phyloP scores from a whole-genome alignment of 306 rosid genomes.

The Oemleria cerasiformis region DNA sequence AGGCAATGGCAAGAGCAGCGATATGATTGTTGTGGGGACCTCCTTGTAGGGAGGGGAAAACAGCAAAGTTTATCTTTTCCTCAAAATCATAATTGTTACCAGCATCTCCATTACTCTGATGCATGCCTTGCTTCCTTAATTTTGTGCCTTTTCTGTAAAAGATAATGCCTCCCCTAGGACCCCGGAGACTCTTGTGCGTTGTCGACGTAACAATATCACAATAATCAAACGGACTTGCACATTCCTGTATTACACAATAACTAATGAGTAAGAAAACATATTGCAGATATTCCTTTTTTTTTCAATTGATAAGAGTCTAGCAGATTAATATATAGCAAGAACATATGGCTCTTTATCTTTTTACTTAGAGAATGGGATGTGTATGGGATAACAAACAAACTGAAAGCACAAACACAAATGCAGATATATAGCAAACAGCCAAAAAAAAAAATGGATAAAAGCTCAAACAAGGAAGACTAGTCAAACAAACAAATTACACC shows the following conservation, averaged over 20 bases:
- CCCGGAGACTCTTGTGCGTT: conserved; percentile 97
- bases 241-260: conserved; percentile 54
- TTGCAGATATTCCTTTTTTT: not conserved
- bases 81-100: conserved; percentile 77
- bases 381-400: not conserved
- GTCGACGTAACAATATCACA: conserved; percentile 97
- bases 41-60: conserved; percentile 93
- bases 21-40: conserved; percentile 98
- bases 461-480: not conserved
- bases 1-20: conserved; percentile 96
- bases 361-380: not conserved
- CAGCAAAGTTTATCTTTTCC: conserved; percentile 90
- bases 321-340: not conserved
- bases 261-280: not conserved
- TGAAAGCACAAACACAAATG: not conserved
- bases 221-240: conserved; percentile 81
- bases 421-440: not conserved
- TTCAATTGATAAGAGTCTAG: not conserved
- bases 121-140: conserved; percentile 77
- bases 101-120: conserved; percentile 63
- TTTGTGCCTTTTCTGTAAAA: conserved; percentile 80
- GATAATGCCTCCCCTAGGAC: conserved; percentile 98
- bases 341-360: not conserved
- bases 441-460: not conserved
- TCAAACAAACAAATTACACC: not conserved